These are phyloP conservation scores for Podosphaera xanthii DNA, from an alignment of 2,329 filamentous ascomycete genomes.

Conservation along the genomic window DNA sequence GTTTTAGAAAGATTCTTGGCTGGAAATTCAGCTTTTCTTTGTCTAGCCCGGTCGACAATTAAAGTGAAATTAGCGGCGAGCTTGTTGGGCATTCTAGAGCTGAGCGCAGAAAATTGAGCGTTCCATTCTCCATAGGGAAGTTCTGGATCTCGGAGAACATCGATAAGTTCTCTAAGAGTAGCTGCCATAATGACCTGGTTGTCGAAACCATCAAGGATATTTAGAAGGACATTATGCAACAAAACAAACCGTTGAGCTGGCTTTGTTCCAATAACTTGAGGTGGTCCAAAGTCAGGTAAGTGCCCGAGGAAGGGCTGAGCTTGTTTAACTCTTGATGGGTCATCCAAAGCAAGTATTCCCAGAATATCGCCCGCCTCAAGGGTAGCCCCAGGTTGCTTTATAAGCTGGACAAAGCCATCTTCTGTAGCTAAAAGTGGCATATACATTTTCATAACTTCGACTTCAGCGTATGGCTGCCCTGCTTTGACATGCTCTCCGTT, in stretches of 20 bases:
- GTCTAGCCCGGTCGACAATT: constrained; percentile 63
- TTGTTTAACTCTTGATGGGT: constrained; percentile 89
- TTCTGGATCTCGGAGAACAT: constrained; percentile 71
- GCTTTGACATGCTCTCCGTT: constrained; percentile 85
- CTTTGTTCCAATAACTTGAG: constrained; percentile 75
- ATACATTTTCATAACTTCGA: constrained; percentile 99
- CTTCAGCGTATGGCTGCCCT: constrained; percentile 83
- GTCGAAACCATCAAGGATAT: constrained; percentile 85
- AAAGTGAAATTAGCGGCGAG: constrained; percentile 64
- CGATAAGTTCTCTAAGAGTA: constrained; percentile 71
- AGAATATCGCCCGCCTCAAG: constrained; percentile 95
- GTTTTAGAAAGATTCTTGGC: constrained; percentile 70
- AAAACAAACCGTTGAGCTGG: constrained; percentile 69
- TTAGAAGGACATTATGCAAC: constrained; percentile 53
- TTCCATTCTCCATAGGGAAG: constrained; percentile 94
- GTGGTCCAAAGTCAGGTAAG: constrained; percentile 66
- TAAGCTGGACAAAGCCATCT: constrained; percentile 88
- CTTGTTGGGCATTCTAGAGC: constrained; percentile 90
- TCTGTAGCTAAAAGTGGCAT: constrained; percentile 93
- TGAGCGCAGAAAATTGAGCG: constrained; percentile 85
- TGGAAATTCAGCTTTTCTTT: constrained; percentile 69
- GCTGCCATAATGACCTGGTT: constrained; percentile 90
- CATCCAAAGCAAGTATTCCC: constrained; percentile 87
- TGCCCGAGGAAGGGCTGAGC: constrained; percentile 83
- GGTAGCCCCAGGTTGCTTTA: constrained; percentile 97